Evolutionary conservation across 331 rosid genomes (phyloP), one percentile per base, ranked within the genome.

Genomic region (Acacia concinna): DNA sequence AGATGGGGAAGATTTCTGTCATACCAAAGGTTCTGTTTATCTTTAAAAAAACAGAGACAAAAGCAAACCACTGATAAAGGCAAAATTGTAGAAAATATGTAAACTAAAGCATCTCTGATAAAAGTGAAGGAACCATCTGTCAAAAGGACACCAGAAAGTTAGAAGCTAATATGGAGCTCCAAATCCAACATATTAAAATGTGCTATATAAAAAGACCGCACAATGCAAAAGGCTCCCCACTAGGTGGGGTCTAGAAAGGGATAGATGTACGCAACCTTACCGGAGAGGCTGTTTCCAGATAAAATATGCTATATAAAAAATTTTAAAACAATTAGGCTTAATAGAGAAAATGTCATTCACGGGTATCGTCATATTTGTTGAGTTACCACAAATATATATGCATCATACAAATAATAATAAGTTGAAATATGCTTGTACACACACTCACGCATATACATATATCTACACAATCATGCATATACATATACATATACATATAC

Each of bases 331-430:
- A n/a, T n/a, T n/a, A n/a, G n/a, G n/a, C 62, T 76, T 27, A 52
- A 69, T 15, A 12, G 32, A 65, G 49, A 23, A 81, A 17, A 25
- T 31, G 56, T 35, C 31, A 35, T n/a, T 21, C 12, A 37, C 54
- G 37, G 64, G 62, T 14, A 4, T 62, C 47, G 25, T 62, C 60
- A 21, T 40, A 65, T 23, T 40, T 52, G 44, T 66, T 12, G 73
- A 17, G 11, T 23, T 8, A 37, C 25, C 51, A 59, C 6, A 65
- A 34, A 78, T 21, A 71, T 37, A 75, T 71, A n/a, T 20, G 37
- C n/a, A 40, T 57, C 28, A 31, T 21, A 28, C 81, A 34, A 57
- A 77, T 27, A 71, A 30, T 60, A 38, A 65, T 79, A 44, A 59
- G 32, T 35, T 54, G 57, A 27, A 70, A 66, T 18, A 2, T 44